A percentile compares a stretch with the other conserved stretches of the same genome.
Conservation (phyloP, 805 yeast genomes). For the Sugiyamaella valdiviana region DNA sequence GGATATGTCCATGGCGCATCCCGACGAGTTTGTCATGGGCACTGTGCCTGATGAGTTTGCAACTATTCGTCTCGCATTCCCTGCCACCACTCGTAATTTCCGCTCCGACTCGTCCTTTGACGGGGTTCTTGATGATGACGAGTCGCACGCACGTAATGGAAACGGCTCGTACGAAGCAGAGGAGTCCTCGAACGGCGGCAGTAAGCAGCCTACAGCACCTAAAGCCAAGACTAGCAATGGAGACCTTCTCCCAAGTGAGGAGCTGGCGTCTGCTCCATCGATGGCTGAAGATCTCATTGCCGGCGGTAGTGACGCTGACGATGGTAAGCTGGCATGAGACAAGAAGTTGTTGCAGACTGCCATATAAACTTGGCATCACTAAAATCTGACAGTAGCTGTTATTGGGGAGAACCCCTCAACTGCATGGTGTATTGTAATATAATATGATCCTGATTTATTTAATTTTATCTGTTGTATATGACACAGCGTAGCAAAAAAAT, state of each 20-base stretch:
- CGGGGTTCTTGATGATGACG: neutral
- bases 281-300: neutral
- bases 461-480: too few species aligned
- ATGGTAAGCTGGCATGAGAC: conserved; percentile 6
- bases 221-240: neutral
- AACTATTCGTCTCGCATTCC: neutral
- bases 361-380: too few species aligned
- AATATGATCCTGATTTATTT: conserved; percentile 1
- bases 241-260: neutral
- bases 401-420: neutral
- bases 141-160: neutral
- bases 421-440: neutral
- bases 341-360: conserved; percentile 10
- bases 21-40: conserved; percentile 1
- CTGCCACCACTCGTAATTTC: neutral
- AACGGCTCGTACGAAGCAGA: neutral
- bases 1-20: neutral
- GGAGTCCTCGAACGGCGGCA: too few species aligned
- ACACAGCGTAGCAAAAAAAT: neutral
- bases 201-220: too few species aligned
- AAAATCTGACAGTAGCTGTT: neutral
- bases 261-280: neutral
- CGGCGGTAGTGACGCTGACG: neutral
- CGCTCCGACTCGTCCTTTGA: neutral
- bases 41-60: conserved; percentile 4